Percentiles rank a stretch among this genome's conserved stretches.
Evolutionary conservation across 2,329 filamentous ascomycete genomes (phyloP).

Genomic region (Hirsutella thompsonii): DNA sequence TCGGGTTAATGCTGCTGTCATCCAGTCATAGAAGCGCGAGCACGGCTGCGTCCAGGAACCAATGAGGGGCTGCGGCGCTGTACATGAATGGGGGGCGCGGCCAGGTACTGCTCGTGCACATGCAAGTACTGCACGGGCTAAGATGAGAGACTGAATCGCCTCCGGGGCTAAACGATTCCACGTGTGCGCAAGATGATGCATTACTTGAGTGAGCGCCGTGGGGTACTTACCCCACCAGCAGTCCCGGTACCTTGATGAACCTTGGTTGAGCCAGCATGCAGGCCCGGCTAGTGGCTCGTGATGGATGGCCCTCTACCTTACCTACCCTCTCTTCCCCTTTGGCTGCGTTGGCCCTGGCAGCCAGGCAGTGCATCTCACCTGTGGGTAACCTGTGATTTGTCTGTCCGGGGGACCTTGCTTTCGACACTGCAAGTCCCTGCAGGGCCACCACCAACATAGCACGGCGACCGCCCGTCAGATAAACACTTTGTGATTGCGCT

Average conservation of each 20-base stretch:
- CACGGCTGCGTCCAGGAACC: no score
- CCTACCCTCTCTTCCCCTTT: no score
- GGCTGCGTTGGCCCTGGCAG: slow-evolving; percentile 1
- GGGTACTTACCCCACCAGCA: background rate
- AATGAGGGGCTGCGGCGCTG: no score
- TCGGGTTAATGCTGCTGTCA: no score
- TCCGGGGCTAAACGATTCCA: no score
- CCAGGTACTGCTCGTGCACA: no score
- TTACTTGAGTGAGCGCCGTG: background rate
- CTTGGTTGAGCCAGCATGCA: background rate
- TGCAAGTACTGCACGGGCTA: no score
- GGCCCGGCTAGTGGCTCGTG: background rate
- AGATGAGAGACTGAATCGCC: no score
- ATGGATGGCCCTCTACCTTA: background rate
- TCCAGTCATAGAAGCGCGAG: no score
- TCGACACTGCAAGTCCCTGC: background rate
- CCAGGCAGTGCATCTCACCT: slow-evolving; percentile 2
- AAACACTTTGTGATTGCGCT: background rate
- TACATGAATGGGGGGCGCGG: no score
- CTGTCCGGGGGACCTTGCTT: background rate
- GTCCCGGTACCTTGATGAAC: background rate
- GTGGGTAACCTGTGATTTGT: slow-evolving; percentile 2
- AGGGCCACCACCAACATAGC: background rate
- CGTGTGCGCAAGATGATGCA: no score
- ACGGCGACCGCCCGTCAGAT: background rate